phyloP scores from a whole-genome alignment of 2,329 filamentous ascomycete species.

The Massarina eburnea region DNA sequence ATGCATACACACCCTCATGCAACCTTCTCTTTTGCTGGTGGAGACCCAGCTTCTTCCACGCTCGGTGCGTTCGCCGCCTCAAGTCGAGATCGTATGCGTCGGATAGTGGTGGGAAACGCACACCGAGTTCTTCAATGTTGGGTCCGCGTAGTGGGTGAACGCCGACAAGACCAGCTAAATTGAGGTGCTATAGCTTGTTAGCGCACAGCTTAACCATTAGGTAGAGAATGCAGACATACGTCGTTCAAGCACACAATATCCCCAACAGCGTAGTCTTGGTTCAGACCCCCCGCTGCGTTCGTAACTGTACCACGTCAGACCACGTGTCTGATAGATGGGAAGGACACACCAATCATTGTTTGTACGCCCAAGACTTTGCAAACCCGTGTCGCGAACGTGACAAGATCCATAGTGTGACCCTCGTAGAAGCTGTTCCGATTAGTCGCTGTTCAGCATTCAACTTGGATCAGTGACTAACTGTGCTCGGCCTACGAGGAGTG shows the following conservation, averaged over 20 bases:
- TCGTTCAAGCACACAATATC: constrained; percentile 68
- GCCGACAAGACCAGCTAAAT: constrained; percentile 63
- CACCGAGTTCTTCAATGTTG: constrained; percentile 64
- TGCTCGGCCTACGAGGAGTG: constrained; percentile 65
- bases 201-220: not conserved
- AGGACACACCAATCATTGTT: constrained; percentile 56
- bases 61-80: constrained; percentile 57
- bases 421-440: constrained; percentile 62
- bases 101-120: constrained; percentile 64
- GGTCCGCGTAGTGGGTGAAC: constrained; percentile 63
- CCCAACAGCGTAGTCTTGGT: constrained; percentile 64
- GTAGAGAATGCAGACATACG: constrained; percentile 41
- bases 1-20: constrained; percentile 68
- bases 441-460: constrained; percentile 10
- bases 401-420: constrained; percentile 63
- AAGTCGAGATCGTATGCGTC: constrained; percentile 67
- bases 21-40: constrained; percentile 53
- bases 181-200: constrained; percentile 56
- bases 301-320: constrained; percentile 53
- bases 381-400: constrained; percentile 66
- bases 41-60: constrained; percentile 56
- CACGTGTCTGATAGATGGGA: constrained; percentile 1
- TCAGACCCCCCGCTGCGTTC: constrained; percentile 67
- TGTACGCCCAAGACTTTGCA: constrained; percentile 64
- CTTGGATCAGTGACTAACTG: constrained; percentile 53